Base-by-base conservation (phyloP, 2,329 filamentous ascomycete species). In the Cytospora leucostoma region DNA sequence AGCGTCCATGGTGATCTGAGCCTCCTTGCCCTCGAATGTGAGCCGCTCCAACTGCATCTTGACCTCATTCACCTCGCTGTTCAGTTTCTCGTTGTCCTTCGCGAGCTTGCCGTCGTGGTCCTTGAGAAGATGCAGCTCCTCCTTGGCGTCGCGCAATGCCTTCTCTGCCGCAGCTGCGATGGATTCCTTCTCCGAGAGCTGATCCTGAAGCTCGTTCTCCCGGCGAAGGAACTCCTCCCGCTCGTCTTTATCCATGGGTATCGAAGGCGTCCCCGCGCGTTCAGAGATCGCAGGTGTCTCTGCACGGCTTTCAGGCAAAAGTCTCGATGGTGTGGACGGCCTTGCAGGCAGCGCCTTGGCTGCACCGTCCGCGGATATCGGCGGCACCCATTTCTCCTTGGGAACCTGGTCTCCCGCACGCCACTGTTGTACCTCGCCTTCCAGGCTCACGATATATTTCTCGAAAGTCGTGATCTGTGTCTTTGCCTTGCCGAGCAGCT, bases 1-100 rank as follows among this genome's bases (percentile, higher is more conserved):
- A 47, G 92, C 91, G 73, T 99, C 95, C 92, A 99, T 97, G 35
- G 94, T 97, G 74, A 99, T 99, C 70, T 91, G 88, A 12, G 93
- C 93, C 77, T 99, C 95, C 79, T 97, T 97, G 80, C 91, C 90
- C 81, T 99, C 95, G 71, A 98, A 99, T 4, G 88, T 90, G 60
- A 99, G 84, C 74, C 96, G 93, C 80, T 99, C 95, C 33, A 99
- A 84, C 73, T 97, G 93, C 93, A 99, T 97, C 75, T 92, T 93
- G 72, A 96, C 86, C 72, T 96, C 92, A 72, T 98, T 97, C 65
- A 94, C 87, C 73, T 97, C 93, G 62, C 87, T 85, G 12, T 87
- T 90, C 64, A 98, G 83, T 68, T 87, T 89, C 75, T 99, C 95
- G 69, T 97, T 98, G 67, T 96, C 92, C 73, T 93, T 96, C 71